phyloP scores from a whole-genome alignment of 768 basidiomycete genomes.

The Russula sp. region DNA sequence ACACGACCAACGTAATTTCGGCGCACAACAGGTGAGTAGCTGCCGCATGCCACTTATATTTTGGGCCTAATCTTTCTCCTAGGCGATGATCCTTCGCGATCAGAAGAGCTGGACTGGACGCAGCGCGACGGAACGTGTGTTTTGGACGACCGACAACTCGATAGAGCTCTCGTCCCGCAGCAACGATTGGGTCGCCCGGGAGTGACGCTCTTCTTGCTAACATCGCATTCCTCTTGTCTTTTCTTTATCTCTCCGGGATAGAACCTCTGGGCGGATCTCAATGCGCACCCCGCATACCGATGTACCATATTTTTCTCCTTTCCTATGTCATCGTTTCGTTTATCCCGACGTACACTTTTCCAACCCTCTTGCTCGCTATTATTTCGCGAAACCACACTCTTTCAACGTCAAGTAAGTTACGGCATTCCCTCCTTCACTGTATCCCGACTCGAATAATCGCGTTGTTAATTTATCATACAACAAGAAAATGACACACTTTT shows the following conservation, averaged over 20 bases:
- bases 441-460: background rate
- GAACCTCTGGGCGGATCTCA: slow-evolving; percentile 11
- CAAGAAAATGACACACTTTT: slow-evolving; percentile 1
- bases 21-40: slow-evolving; percentile 82
- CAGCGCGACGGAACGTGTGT: slow-evolving; percentile 85
- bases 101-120: slow-evolving; percentile 94
- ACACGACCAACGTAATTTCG: slow-evolving; percentile 90
- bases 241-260: background rate
- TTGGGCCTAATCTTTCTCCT: slow-evolving; percentile 1
- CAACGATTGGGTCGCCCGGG: slow-evolving; percentile 80
- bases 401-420: slow-evolving; percentile 3
- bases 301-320: slow-evolving; percentile 6
- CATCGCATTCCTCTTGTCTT: background rate
- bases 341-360: no score
- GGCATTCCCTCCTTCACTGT: background rate
- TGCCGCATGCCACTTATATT: background rate
- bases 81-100: slow-evolving; percentile 95
- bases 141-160: slow-evolving; percentile 90
- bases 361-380: background rate
- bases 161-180: slow-evolving; percentile 82
- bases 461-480: slow-evolving; percentile 13
- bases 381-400: background rate
- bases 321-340: background rate
- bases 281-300: slow-evolving; percentile 3
- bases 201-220: slow-evolving; percentile 32